Evolutionary conservation across 495 filamentous ascomycete species (phyloP).

Genomic region (Xeromyces bisporus): DNA sequence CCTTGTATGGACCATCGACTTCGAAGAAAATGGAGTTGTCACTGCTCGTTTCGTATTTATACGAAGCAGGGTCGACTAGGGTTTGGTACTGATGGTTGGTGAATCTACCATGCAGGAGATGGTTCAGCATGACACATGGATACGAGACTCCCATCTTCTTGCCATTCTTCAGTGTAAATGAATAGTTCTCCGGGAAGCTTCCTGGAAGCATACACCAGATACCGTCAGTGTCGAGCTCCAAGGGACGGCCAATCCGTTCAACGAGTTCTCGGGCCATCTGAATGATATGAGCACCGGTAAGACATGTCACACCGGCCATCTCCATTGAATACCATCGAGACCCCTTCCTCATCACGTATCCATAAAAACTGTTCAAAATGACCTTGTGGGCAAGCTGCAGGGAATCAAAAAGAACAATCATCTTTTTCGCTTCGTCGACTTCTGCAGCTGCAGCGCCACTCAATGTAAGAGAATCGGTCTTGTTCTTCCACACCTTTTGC

Average conservation of each 20-base stretch:
- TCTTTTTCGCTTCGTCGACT: slow-evolving; percentile 91
- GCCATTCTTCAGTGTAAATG: slow-evolving; percentile 82
- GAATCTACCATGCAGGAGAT: slow-evolving; percentile 85
- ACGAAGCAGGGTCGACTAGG: slow-evolving; percentile 56
- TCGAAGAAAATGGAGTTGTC: slow-evolving; percentile 99
- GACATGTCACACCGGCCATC: slow-evolving; percentile 96
- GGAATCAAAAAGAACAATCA: slow-evolving; percentile 93
- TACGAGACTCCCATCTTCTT: slow-evolving; percentile 94
- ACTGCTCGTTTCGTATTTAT: slow-evolving; percentile 86
- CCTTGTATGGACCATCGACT: slow-evolving; percentile 91
- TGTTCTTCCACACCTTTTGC: slow-evolving; percentile 96
- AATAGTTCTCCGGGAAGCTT: slow-evolving; percentile 92
- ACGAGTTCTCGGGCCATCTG: slow-evolving; percentile 92
- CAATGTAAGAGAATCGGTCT: slow-evolving; percentile 69
- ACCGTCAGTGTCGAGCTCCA: slow-evolving; percentile 98
- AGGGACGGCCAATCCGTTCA: slow-evolving; percentile 77
- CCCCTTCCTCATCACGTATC: slow-evolving; percentile 98
- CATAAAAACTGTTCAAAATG: slow-evolving; percentile 98
- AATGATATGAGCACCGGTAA: slow-evolving; percentile 94
- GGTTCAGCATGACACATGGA: slow-evolving; percentile 98
- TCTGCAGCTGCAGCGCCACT: slow-evolving; percentile 61
- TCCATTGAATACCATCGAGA: slow-evolving; percentile 99
- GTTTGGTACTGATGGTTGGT: slow-evolving; percentile 97
- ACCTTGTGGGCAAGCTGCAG: slow-evolving; percentile 95
- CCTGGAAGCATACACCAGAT: slow-evolving; percentile 99